Base-by-base conservation (phyloP, 2,329 filamentous ascomycete genomes). In the Aureobasidium melanogenum region DNA sequence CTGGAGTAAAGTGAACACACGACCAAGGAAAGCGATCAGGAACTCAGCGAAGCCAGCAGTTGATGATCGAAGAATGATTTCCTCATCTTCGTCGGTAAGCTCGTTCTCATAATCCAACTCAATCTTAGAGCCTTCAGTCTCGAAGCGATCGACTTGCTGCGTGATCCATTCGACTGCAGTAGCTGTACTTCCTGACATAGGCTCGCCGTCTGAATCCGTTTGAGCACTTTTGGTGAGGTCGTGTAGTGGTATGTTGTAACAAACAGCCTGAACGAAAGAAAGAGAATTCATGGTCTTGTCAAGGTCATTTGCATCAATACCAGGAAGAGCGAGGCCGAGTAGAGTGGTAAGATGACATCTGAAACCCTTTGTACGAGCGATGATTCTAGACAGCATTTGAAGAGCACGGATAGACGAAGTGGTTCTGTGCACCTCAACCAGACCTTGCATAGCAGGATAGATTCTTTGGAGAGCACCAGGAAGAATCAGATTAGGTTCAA, bases 341-440 rank as follows among this genome's bases (percentile, higher is more conserved):
- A 99, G 78, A 0, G 93, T 93, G 1, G 94, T 99, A 65, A 99
- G 87, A 72, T 99, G 94, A 70, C 94, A 97, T 63, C 94, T 84
- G 72, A 94, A 97, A n/a, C 94, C 94, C 74, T 96, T 97, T 43
- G 91, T 90, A 70, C 89, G 87, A 15, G 91, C 87, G 83, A 99
- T 95, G 68, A 92, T 85, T 71, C 91, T 90, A 65, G 92, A 89
- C 64, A 97, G 84, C 80, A 96, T 90, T 76, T 97, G 92, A 63
- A 99, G 79, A 44, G 93, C 89, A 69, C 93, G 88, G 62, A 99
- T 82, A 62, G 93, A 97, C 0, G 94, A 96, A 5, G 92, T 93
- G 2, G 94, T 99, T 58, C 94, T 85, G 76, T 99, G 94, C 3
- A 99, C 94, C 74, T 99, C 94, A 4, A 99, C 94, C 57, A 99